Conservation (phyloP, 441 rosid species). For the Metrosideros polymorpha region DNA sequence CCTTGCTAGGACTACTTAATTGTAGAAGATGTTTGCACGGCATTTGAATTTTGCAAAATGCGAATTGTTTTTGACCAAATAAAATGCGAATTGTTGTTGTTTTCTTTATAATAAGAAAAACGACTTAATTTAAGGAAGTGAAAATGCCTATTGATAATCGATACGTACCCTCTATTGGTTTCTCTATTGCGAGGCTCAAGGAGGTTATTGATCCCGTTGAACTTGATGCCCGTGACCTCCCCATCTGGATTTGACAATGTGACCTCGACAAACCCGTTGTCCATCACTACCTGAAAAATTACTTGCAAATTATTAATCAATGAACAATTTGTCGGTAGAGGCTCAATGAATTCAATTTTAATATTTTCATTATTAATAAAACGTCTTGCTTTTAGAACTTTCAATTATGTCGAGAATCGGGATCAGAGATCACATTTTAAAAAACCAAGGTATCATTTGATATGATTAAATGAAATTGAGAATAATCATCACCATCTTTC, state of each 20-base stretch:
- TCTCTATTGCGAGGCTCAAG: neutral
- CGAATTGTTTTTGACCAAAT: neutral
- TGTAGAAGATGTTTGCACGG: neutral
- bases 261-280: conserved; percentile 1
- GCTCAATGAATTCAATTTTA: neutral
- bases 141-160: neutral
- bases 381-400: accelerated
- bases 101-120: neutral
- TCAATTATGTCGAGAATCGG: neutral
- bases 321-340: neutral
- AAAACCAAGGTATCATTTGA: neutral
- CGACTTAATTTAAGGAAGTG: neutral
- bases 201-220: conserved; percentile 1
- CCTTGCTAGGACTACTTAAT: neutral
- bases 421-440: neutral
- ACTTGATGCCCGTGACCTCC: neutral
- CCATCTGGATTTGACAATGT: conserved; percentile 1
- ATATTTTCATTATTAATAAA: neutral
- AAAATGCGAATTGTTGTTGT: neutral
- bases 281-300: conserved; percentile 1
- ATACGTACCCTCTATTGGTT: neutral
- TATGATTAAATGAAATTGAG: neutral
- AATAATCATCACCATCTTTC: neutral
- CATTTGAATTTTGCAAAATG: neutral
- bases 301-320: neutral